Conservation (phyloP, 805 yeast genomes). For the Saccharomycopsis vini region DNA sequence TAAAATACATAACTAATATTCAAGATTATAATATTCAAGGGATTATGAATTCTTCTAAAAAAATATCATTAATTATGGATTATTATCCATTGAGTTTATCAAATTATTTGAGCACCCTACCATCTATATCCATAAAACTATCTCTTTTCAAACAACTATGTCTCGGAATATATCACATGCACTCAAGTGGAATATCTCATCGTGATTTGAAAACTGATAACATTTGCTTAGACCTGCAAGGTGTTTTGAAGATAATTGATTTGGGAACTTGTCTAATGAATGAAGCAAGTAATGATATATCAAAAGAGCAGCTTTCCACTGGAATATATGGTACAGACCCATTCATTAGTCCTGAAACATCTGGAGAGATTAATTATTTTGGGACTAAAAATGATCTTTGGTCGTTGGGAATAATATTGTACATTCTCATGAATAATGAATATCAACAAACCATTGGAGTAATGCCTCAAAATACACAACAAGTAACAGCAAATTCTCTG, state of each 20-base stretch:
- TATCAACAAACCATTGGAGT: not conserved
- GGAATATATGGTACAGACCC: constrained; percentile 19
- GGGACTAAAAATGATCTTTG: constrained; percentile 16
- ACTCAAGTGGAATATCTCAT: constrained; percentile 84
- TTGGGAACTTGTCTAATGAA: constrained; percentile 54
- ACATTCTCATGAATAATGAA: constrained; percentile 8
- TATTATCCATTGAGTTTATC: constrained; percentile 13
- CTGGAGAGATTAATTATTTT: constrained; percentile 3
- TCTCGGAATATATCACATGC: constrained; percentile 76
- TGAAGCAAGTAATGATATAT: no score
- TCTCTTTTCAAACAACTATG: constrained; percentile 62
- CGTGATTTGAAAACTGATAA: constrained; percentile 90
- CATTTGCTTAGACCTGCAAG: constrained; percentile 55
- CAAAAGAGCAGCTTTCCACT: constrained; percentile 3
- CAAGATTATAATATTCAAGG: no score
- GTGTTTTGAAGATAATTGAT: constrained; percentile 65
- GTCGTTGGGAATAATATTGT: constrained; percentile 18
- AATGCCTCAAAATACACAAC: not conserved
- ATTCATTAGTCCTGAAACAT: constrained; percentile 17
- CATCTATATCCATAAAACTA: constrained; percentile 1
- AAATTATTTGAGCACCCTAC: constrained; percentile 5
- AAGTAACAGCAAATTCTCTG: not conserved
- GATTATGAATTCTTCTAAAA: not conserved
- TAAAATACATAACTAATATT: no score
- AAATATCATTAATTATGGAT: constrained; percentile 7